Evolutionary conservation across 176 grass and related monocot genomes (phyloP), one percentile per base, ranked within the genome.

Genomic region (Calamus simplicifolius): DNA sequence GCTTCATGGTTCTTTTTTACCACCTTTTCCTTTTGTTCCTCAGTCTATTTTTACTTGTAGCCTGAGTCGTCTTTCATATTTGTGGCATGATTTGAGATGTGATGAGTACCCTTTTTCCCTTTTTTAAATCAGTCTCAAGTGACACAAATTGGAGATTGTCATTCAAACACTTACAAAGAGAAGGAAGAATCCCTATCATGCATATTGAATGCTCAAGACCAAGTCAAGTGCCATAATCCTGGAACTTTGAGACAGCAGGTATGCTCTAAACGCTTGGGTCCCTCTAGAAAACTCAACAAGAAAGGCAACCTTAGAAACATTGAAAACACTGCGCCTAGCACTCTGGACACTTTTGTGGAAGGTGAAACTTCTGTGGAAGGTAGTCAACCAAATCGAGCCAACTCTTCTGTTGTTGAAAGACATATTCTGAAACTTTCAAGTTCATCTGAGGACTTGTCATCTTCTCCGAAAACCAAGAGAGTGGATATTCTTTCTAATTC

Each of bases 231-330:
- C n/a, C 35, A 30, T 73, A 48, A 49, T 48, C 70, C 79, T 1
- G 62, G 61, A 56, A 61, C 66, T 76, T 59, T 89, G 25, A 74
- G 59, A 25, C 81, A 73, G 58, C 85, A 84, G 84, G 68, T 71
- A 54, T 75, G 88, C 59, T 86, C 84, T 29, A 97, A 80, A 80
- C 64, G 81, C 25, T 82, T 78, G 15, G 80, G 75, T 75, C 62
- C 77, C 14, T 19, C 62, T 21, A 85, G 76, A 75, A 92, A 80
- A 57, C 27, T 51, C 57, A 71, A 52, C 68, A 80, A 53, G 59
- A 85, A 85, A 51, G 66, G 57, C 62, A 35, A 30, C 75, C 48
- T 38, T 60, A 81, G 67, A 58, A 59, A 52, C 51, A 63, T 55
- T 16, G 31, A 79, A 19, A 62, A 68, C 48, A 56, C 60, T 30